Percentiles rank a stretch among this genome's conserved stretches.
Conservation (phyloP, 768 basidiomycete species). For the Pisolithus orientalis region DNA sequence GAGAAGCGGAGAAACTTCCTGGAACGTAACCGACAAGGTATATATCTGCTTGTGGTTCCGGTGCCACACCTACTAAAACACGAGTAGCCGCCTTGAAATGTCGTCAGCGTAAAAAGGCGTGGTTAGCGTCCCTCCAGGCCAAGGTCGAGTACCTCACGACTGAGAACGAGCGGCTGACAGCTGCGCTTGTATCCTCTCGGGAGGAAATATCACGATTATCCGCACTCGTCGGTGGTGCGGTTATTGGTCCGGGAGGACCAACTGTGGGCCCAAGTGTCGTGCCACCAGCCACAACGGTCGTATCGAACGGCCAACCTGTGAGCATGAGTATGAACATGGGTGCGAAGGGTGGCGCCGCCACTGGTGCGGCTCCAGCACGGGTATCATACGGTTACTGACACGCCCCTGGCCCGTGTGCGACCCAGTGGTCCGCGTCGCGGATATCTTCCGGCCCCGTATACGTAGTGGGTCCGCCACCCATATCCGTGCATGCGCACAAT, state of each 20-base stretch:
- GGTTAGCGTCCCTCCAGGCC: slow-evolving; percentile 87
- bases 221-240: slow-evolving; percentile 61
- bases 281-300: slow-evolving; percentile 20
- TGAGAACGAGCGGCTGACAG: slow-evolving; percentile 91
- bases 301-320: slow-evolving; percentile 31
- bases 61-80: slow-evolving; percentile 3
- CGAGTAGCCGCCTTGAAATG: slow-evolving; percentile 90
- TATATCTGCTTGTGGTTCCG: neutral
- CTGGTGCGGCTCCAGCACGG: slow-evolving; percentile 23
- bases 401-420: neutral
- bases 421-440: neutral
- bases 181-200: slow-evolving; percentile 78
- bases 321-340: slow-evolving; percentile 39
- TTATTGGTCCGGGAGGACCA: slow-evolving; percentile 38
- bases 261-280: slow-evolving; percentile 25
- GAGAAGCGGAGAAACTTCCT: slow-evolving; percentile 96
- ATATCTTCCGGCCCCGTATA: neutral
- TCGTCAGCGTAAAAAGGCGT: slow-evolving; percentile 98
- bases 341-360: slow-evolving; percentile 29
- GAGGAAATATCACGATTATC: slow-evolving; percentile 88
- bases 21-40: slow-evolving; percentile 96
- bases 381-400: slow-evolving; percentile 37
- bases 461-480: neutral
- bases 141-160: slow-evolving; percentile 89
- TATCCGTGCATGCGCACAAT: neutral